Conservation (phyloP, 257 asterid genomes). For the Avicennia marina region DNA sequence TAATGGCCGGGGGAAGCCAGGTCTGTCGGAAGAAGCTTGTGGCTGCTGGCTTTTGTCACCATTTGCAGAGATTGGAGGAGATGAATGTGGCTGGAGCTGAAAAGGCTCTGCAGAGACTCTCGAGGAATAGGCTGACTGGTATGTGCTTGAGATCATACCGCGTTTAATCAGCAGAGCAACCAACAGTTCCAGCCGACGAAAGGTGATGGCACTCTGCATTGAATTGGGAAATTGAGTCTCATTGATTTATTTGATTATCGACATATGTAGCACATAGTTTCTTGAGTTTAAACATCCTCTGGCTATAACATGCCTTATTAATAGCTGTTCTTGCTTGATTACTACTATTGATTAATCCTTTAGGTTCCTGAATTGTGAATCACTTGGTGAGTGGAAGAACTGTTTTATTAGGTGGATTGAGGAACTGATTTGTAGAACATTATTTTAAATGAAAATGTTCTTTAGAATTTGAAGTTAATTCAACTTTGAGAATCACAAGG, state of each 20-base stretch:
- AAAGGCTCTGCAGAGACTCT: slow-evolving; percentile 86
- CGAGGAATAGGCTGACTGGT: slow-evolving; percentile 72
- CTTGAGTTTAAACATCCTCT: not conserved
- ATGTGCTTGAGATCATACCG: slow-evolving; percentile 74
- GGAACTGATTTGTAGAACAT: not conserved
- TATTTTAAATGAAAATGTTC: slow-evolving; percentile 5
- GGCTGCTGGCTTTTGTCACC: slow-evolving; percentile 62
- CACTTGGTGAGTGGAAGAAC: slow-evolving; percentile 15
- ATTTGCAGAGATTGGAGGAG: slow-evolving; percentile 71
- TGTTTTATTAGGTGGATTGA: slow-evolving; percentile 15
- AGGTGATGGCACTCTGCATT: slow-evolving; percentile 36
- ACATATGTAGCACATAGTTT: not conserved
- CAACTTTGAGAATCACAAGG: too few species aligned
- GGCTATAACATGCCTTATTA: not conserved
- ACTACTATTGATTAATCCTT: slow-evolving; percentile 4
- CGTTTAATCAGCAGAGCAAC: slow-evolving; percentile 32
- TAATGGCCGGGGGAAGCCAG: slow-evolving; percentile 86
- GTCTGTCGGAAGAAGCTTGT: slow-evolving; percentile 78
- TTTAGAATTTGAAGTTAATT: not conserved
- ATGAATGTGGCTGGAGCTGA: slow-evolving; percentile 75
- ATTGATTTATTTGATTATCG: slow-evolving; percentile 8
- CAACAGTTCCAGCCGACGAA: slow-evolving; percentile 24
- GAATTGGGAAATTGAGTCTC: not conserved
- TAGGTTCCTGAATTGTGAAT: not conserved
- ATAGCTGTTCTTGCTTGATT: not conserved